These are phyloP conservation scores for Syzygium jambos DNA, from an alignment of 345 rosid species.

Conservation along the genomic window DNA sequence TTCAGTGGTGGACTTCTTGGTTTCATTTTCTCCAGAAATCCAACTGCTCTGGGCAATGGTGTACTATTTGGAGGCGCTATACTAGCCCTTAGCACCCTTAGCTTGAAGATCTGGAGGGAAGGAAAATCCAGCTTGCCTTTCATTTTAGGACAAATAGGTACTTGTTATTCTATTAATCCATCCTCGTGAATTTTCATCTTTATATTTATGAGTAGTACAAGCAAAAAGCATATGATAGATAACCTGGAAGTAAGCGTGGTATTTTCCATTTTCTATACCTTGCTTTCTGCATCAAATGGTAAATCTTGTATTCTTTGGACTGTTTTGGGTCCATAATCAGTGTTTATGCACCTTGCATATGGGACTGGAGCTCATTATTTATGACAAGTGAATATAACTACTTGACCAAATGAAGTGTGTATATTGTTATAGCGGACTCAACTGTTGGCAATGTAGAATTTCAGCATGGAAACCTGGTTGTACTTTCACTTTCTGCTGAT, in stretches of 20 bases:
- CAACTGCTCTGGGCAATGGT: slow-evolving; percentile 37
- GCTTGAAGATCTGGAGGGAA: slow-evolving; percentile 81
- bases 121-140: slow-evolving; percentile 88
- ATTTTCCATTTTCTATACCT: not conserved
- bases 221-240: not conserved
- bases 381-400: not conserved
- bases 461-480: not conserved
- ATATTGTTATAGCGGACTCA: not conserved
- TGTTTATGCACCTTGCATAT: not conserved
- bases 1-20: slow-evolving; percentile 68
- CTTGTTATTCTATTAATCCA: not conserved
- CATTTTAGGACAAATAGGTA: slow-evolving; percentile 94
- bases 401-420: not conserved
- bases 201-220: not conserved
- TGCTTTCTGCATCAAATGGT: not conserved
- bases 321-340: not conserved
- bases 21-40: slow-evolving; percentile 60
- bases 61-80: slow-evolving; percentile 68
- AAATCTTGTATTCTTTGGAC: not conserved
- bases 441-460: not conserved
- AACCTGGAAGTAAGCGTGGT: not conserved
- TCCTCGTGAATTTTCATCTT: not conserved
- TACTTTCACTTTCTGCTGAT: not conserved
- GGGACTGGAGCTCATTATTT: not conserved
- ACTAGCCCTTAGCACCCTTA: slow-evolving; percentile 73